phyloP scores from a whole-genome alignment of 768 basidiomycete genomes.

The Lactarius vividus region DNA sequence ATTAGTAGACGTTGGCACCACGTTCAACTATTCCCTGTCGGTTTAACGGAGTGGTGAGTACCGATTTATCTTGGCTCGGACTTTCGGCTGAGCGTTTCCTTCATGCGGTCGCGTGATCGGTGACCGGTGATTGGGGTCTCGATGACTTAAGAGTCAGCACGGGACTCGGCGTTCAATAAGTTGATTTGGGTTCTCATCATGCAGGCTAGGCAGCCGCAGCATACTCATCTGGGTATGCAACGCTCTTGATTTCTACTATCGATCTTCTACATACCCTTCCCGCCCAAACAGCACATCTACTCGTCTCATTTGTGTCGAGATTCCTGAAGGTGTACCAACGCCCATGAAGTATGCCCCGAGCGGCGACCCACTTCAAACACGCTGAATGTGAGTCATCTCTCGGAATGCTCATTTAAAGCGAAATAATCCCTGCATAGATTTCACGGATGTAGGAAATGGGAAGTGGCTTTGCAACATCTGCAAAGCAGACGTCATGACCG shows the following conservation, averaged over 20 bases:
- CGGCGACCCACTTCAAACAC: conserved; percentile 13
- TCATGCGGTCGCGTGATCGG: too few relatives aligned
- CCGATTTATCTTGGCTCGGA: background rate
- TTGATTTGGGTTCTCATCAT: conserved; percentile 14
- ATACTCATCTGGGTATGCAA: conserved; percentile 22
- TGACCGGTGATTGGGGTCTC: conserved; percentile 10
- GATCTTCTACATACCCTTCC: conserved; percentile 17
- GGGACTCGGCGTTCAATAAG: conserved; percentile 2
- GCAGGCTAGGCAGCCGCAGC: conserved; percentile 11
- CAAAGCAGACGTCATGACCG: conserved; percentile 31
- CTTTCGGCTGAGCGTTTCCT: background rate
- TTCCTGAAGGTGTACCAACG: background rate
- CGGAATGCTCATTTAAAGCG: background rate
- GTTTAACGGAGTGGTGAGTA: conserved; percentile 61
- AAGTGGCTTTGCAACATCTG: conserved; percentile 39
- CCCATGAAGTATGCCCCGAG: conserved; percentile 25
- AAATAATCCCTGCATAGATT: conserved; percentile 28
- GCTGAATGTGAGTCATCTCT: conserved; percentile 2
- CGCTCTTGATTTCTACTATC: conserved; percentile 20
- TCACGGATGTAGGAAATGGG: conserved; percentile 27
- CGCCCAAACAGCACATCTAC: background rate
- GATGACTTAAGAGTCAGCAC: conserved; percentile 23
- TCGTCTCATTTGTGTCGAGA: background rate
- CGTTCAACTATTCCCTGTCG: conserved; percentile 68
- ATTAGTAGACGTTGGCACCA: conserved; percentile 50